A percentile compares a stretch with the other conserved stretches of the same genome.
Conservation (phyloP, 208 protist species). For the Acanthamoeba triangularis region DNA sequence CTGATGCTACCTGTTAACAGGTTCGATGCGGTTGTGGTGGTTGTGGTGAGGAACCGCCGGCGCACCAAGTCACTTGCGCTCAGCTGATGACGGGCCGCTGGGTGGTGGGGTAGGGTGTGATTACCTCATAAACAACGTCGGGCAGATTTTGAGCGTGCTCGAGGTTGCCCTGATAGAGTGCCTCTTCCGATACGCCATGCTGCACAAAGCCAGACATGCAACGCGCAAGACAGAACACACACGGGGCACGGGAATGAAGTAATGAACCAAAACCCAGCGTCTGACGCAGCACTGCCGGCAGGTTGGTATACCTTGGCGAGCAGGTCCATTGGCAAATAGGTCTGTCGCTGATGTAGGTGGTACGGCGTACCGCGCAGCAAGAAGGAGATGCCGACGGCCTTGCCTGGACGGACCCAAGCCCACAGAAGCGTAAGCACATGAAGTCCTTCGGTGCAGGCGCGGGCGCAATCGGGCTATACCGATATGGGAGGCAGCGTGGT, state of each 20-base stretch:
- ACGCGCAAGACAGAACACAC: background rate
- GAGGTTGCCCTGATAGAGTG: background rate
- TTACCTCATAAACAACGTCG: conserved; percentile 67
- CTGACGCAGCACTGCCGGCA: background rate
- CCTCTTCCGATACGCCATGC: conserved; percentile 63
- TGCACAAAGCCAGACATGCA: background rate
- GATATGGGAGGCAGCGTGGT: conserved; percentile 79
- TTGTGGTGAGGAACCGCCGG: background rate
- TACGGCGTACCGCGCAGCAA: conserved; percentile 72
- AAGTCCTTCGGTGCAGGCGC: background rate
- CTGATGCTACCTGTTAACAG: background rate
- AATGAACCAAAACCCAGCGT: background rate
- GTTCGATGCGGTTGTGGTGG: too few species aligned
- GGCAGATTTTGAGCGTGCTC: conserved; percentile 5
- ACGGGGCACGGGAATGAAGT: background rate
- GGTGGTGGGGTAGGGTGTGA: background rate
- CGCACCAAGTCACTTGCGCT: background rate
- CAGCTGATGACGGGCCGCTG: background rate
- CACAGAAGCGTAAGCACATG: background rate
- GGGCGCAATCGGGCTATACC: background rate
- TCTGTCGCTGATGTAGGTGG: conserved; percentile 3
- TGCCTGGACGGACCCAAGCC: background rate
- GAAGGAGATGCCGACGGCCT: conserved; percentile 66
- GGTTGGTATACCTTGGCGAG: conserved; percentile 58
- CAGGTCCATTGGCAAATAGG: conserved; percentile 70